These are phyloP conservation scores for Musa itinerans DNA, from an alignment of 176 grass and related monocot species.

Conservation along the genomic window DNA sequence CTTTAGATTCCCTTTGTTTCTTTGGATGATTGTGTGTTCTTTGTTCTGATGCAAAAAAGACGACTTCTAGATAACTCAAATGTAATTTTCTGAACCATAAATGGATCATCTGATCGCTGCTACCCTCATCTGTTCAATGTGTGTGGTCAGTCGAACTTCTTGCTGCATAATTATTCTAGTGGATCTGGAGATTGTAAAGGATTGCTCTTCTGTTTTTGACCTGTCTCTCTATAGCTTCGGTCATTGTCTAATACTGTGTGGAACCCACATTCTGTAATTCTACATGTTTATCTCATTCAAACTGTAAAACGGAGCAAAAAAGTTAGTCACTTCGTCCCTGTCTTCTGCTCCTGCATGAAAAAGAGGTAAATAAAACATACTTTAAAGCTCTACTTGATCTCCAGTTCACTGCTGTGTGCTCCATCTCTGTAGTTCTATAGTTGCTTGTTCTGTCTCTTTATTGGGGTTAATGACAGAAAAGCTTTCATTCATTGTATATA, in stretches of 20 bases:
- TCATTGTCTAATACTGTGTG: background rate
- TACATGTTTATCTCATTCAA: background rate
- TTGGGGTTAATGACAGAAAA: background rate
- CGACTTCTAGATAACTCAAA: too few species aligned
- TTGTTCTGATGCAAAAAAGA: too few species aligned
- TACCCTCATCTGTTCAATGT: too few species aligned
- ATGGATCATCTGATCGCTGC: too few species aligned
- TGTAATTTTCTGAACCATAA: too few species aligned
- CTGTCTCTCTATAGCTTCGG: background rate
- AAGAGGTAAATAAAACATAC: background rate
- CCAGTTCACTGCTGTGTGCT: background rate
- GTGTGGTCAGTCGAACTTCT: too few species aligned
- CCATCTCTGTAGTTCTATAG: background rate
- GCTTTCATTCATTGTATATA: background rate
- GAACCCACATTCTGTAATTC: background rate
- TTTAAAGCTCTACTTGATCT: background rate
- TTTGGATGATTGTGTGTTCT: too few species aligned
- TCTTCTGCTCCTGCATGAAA: background rate
- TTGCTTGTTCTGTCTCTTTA: background rate
- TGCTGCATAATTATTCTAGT: too few species aligned
- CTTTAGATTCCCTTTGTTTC: too few species aligned
- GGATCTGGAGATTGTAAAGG: background rate
- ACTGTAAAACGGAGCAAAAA: background rate
- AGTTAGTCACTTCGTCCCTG: background rate
- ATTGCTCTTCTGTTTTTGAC: background rate